Evolutionary conservation across 176 grass and related monocot species (phyloP), one percentile per base, ranked within the genome.

Genomic region (Bromus sterilis): DNA sequence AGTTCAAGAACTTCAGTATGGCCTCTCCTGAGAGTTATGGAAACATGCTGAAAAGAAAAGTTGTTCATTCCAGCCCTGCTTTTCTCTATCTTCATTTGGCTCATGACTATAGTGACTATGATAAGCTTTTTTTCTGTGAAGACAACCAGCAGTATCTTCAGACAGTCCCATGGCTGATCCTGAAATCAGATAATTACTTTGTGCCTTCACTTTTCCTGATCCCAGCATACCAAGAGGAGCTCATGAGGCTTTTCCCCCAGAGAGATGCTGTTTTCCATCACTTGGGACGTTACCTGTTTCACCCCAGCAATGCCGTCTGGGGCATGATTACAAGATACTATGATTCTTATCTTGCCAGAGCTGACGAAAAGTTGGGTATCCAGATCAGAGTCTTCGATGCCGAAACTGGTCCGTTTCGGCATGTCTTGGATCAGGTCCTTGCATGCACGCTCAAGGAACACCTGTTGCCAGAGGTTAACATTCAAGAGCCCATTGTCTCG

Each of bases 361-460:
- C 92, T 61, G 91, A 95, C 57, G 89, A 95, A 76, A 95, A 30
- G 65, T 13, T 99, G 26, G 96, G 96, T 25, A 89, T 99, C 13
- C 96, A 99, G 85, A 88, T 99, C 6, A 92, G 96, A 84, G 87
- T 91, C 58, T 99, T 99, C 7, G 89, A 94, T 46, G 33, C 57
- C 41, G 59, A 80, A 44, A 61, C 77, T 7, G 90, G 92, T 12
- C 90, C 92, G 28, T 91, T 91, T 85, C 68, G 91, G 63, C 86
- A 94, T 89, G 92, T 98, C 58, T 74, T 89, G n/a, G 95, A 94
- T 85, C 95, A 94, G 83, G 89, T 98, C 49, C 88, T 98, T 78
- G 56, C 84, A 73, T 98, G 95, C 56, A 83, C 86, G 2, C 53
- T 76, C 41, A 91, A 87, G 67, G 88, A 98, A 74, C 89, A 94